Percentiles rank a stretch among this genome's conserved stretches.
Conservation (phyloP, 768 basidiomycete species). For the Tubosaeta brunneosetosa region DNA sequence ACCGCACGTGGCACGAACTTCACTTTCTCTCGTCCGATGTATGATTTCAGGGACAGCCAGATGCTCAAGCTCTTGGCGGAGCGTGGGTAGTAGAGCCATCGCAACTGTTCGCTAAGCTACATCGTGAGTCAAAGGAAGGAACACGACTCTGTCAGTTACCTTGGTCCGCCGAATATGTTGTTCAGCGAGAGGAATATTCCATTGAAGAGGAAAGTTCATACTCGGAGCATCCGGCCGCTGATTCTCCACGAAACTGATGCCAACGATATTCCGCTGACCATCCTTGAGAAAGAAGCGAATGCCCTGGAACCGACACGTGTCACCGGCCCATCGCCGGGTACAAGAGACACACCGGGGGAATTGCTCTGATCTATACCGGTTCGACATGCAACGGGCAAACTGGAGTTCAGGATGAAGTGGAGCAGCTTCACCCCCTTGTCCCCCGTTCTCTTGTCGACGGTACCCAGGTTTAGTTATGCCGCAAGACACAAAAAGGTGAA, state of each 20-base stretch:
- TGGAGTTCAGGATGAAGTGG: slow-evolving; percentile 63
- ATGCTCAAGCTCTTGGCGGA: slow-evolving; percentile 62
- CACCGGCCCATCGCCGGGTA: slow-evolving; percentile 82
- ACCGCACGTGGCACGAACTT: slow-evolving; percentile 85
- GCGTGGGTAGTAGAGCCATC: slow-evolving; percentile 58
- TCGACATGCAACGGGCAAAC: slow-evolving; percentile 81
- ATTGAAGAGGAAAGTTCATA: slow-evolving; percentile 58
- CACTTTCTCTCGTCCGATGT: slow-evolving; percentile 70
- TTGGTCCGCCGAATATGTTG: slow-evolving; percentile 56
- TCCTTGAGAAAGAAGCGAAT: slow-evolving; percentile 76
- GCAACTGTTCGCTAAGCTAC: slow-evolving; percentile 58
- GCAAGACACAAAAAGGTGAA: slow-evolving; percentile 3
- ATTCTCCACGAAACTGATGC: slow-evolving; percentile 66
- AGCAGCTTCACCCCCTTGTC: slow-evolving; percentile 25
- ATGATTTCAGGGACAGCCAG: slow-evolving; percentile 54
- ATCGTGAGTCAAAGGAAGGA: slow-evolving; percentile 10
- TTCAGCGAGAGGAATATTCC: slow-evolving; percentile 57
- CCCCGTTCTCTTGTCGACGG: slow-evolving; percentile 29
- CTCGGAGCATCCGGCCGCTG: slow-evolving; percentile 52
- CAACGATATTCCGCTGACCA: slow-evolving; percentile 50
- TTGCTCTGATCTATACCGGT: slow-evolving; percentile 63
- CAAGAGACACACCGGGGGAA: slow-evolving; percentile 82
- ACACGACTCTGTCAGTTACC: slow-evolving; percentile 35
- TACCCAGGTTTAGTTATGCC: slow-evolving; percentile 22
- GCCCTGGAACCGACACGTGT: slow-evolving; percentile 84